Evolutionary conservation across 2,329 filamentous ascomycete species (phyloP).

Genomic region (Phialophora verrucosa): DNA sequence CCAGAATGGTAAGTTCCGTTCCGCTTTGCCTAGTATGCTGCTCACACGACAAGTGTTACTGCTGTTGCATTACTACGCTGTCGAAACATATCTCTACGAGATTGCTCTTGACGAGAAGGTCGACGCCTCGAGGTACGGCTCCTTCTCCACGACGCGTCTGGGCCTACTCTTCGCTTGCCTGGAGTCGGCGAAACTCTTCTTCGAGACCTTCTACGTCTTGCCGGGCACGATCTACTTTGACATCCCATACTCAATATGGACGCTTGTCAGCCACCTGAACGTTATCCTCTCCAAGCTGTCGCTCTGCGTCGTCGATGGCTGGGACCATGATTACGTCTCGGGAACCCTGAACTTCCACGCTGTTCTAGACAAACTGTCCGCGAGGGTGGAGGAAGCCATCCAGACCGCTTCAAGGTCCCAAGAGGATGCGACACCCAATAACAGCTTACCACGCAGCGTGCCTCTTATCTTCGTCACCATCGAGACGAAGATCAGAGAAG

Average conservation of each 20-base stretch:
- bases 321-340: slow-evolving; percentile 41
- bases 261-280: slow-evolving; percentile 56
- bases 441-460: slow-evolving; percentile 4
- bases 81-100: slow-evolving; percentile 42
- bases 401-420: background rate
- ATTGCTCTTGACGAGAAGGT: slow-evolving; percentile 45
- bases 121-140: slow-evolving; percentile 48
- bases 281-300: slow-evolving; percentile 41
- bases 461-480: slow-evolving; percentile 19
- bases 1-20: slow-evolving; percentile 8
- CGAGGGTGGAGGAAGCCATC: slow-evolving; percentile 37
- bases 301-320: slow-evolving; percentile 39
- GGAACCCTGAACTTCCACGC: slow-evolving; percentile 38
- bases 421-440: background rate
- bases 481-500: slow-evolving; percentile 10
- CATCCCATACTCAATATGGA: slow-evolving; percentile 54
- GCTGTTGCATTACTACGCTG: slow-evolving; percentile 39
- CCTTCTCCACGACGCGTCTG: slow-evolving; percentile 50
- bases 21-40: background rate
- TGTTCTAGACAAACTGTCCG: slow-evolving; percentile 31
- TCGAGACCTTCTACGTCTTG: slow-evolving; percentile 56
- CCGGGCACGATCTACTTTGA: slow-evolving; percentile 53
- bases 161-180: slow-evolving; percentile 60
- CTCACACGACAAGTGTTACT: slow-evolving; percentile 37
- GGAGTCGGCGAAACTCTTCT: slow-evolving; percentile 56